Evolutionary conservation across 1,284 basidiomycete species (phyloP), one percentile per base, ranked within the genome.

Genomic region (Cryptococcus sp.): DNA sequence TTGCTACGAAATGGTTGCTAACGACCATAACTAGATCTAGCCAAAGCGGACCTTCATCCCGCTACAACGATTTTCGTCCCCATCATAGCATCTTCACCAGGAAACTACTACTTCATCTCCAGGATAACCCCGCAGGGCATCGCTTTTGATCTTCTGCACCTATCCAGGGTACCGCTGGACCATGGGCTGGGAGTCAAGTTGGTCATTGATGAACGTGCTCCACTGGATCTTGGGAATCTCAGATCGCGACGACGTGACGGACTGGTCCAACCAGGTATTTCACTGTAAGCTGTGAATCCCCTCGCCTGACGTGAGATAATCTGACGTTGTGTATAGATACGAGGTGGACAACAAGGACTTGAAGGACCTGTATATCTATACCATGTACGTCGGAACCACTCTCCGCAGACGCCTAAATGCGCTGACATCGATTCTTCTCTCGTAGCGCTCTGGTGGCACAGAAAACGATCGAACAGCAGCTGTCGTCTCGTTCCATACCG

Each of bases 391-490:
- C 1, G 17, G 38, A 19, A 44, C n/a, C 17, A n/a, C 31, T 20
- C 11, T 16, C 23, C 23, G 3, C 25, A 40, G 16, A 49, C 20
- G n/a, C 47, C 3, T 20, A 23, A 4, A 5, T 16, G 17, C 10
- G 44, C 19, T 13, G 10, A 47, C 4, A 7, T 23, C 35, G 31
- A 13, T 23, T 19, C 8, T 20, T n/a, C 2, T 3, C 22, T 22
- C n/a, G 22, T 67, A 93, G 91, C 69, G 93, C 92, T 10, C 87
- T 93, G 8, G 89, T 94, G n/a, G 88, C 91, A 17, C 91, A 91
- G 73, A 88, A 86, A 61, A 90, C 88, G 67, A 86, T 97, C 54
- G 91, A 96, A 74, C 83, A 86, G 56, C 93, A 95, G 76, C 85
- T 97, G 71, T 91, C 91, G 73, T 78, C 85, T 38, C 87, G 89